Conservation (phyloP, 192 early-diverging fungal genomes). For the Diversispora epigaea region DNA sequence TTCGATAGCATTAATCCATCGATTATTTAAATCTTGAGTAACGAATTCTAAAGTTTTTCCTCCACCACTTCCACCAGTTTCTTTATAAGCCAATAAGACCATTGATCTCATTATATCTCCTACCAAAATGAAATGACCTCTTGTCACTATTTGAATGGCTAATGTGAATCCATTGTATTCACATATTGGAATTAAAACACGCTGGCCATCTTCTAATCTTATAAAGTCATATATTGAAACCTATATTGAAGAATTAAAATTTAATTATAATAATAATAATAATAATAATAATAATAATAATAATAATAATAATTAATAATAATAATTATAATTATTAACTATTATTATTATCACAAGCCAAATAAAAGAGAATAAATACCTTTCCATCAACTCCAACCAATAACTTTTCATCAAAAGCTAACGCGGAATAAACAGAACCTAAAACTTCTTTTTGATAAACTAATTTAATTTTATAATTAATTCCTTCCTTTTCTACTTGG, state of each 20-base stretch:
- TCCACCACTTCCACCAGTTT: neutral
- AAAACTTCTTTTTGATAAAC: constrained; percentile 48
- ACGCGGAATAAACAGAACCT: constrained; percentile 67
- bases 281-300: too few species aligned
- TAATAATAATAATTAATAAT: too few species aligned
- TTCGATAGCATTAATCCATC: constrained; percentile 67
- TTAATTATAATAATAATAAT: too few species aligned
- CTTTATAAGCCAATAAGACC: constrained; percentile 56
- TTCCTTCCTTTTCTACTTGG: constrained; percentile 31
- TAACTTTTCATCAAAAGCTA: constrained; percentile 61
- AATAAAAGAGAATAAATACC: constrained; percentile 36
- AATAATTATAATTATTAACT: neutral
- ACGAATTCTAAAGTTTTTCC: constrained; percentile 50
- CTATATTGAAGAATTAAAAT: constrained; percentile 3
- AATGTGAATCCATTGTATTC: constrained; percentile 46
- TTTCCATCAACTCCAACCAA: constrained; percentile 67
- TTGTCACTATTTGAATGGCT: constrained; percentile 54
- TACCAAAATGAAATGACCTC: constrained; percentile 70
- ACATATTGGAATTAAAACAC: constrained; percentile 36
- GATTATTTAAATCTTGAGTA: constrained; percentile 58
- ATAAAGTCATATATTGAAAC: constrained; percentile 36
- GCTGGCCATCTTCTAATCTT: constrained; percentile 1
- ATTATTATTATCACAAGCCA: neutral
- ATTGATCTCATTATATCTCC: constrained; percentile 86
- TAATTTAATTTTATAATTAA: constrained; percentile 54